Conservation (phyloP, 768 basidiomycete species). For the Suillus occidentalis region DNA sequence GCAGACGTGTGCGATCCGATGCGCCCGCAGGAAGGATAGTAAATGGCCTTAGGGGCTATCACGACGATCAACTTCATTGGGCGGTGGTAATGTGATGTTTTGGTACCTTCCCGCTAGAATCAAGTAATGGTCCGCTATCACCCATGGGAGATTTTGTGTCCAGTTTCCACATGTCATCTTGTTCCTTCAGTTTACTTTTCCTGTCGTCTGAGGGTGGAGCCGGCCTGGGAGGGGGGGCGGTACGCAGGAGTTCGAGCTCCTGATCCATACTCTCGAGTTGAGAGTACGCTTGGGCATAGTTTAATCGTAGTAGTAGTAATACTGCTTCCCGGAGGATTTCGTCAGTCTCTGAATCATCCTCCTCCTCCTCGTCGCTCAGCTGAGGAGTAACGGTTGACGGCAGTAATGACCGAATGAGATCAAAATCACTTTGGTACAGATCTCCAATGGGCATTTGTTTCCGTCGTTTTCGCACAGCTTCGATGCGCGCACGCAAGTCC, state of each 20-base stretch:
- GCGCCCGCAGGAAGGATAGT: slow-evolving; percentile 81
- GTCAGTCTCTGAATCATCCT: slow-evolving; percentile 59
- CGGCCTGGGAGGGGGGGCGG: slow-evolving; percentile 44
- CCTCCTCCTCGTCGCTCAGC: slow-evolving; percentile 33
- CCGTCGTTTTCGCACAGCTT: slow-evolving; percentile 58
- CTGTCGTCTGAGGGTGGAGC: slow-evolving; percentile 36
- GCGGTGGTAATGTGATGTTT: neutral
- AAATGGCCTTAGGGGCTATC: slow-evolving; percentile 85
- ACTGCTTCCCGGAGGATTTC: slow-evolving; percentile 66
- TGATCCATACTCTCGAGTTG: slow-evolving; percentile 69
- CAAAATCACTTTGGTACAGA: slow-evolving; percentile 49
- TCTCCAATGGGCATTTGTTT: slow-evolving; percentile 38
- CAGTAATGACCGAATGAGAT: slow-evolving; percentile 64
- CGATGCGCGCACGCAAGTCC: slow-evolving; percentile 66
- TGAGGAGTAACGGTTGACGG: slow-evolving; percentile 30
- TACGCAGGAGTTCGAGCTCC: slow-evolving; percentile 68
- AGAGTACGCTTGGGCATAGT: slow-evolving; percentile 65
- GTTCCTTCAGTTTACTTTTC: slow-evolving; percentile 39
- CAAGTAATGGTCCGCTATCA: slow-evolving; percentile 66
- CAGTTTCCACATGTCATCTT: slow-evolving; percentile 70
- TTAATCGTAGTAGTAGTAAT: slow-evolving; percentile 70
- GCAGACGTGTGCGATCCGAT: slow-evolving; percentile 68
- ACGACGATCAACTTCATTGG: slow-evolving; percentile 12
- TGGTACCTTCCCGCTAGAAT: slow-evolving; percentile 71
- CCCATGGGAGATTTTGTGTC: slow-evolving; percentile 52